Percentiles rank a stretch among this genome's conserved stretches.
These are phyloP conservation scores for Schizosaccharomyces cryophilus DNA, from an alignment of 805 yeast species.

Conservation along the genomic window DNA sequence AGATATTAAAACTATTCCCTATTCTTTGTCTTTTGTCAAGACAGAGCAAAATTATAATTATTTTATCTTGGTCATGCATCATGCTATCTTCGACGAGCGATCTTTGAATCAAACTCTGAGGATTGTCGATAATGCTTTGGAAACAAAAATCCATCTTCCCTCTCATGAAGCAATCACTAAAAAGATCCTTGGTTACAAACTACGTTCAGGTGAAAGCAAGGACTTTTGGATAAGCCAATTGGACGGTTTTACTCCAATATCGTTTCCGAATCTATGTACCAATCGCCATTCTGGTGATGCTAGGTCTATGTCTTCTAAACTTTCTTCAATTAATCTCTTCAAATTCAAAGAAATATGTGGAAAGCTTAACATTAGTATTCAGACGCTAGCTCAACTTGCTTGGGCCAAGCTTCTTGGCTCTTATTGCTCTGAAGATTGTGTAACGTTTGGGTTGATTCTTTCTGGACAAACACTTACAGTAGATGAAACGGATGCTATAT, in stretches of 20 bases:
- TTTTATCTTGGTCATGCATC: slow-evolving; percentile 3
- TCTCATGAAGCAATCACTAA: neutral
- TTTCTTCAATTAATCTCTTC: neutral
- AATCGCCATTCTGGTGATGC: neutral
- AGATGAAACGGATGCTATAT: slow-evolving; percentile 2
- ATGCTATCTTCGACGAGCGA: slow-evolving; percentile 9
- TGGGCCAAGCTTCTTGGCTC: slow-evolving; percentile 7
- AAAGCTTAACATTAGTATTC: slow-evolving; percentile 3
- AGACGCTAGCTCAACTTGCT: slow-evolving; percentile 7
- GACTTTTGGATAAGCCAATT: neutral
- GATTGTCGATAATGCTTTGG: neutral
- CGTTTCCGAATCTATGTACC: neutral
- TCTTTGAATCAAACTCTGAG: neutral
- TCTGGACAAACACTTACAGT: slow-evolving; percentile 7
- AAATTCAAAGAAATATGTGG: neutral
- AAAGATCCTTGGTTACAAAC: neutral
- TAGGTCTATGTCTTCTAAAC: neutral
- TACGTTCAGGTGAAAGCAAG: neutral
- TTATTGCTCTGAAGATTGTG: slow-evolving; percentile 7
- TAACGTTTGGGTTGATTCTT: slow-evolving; percentile 7
- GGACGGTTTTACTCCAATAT: neutral
- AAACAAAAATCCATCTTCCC: neutral
- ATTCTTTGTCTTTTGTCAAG: neutral
- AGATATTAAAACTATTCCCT: neutral
- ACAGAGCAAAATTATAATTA: neutral